Percentiles rank a stretch among this genome's conserved stretches.
Evolutionary conservation across 768 basidiomycete species (phyloP).

Genomic region (Leucogyrophana mollusca): DNA sequence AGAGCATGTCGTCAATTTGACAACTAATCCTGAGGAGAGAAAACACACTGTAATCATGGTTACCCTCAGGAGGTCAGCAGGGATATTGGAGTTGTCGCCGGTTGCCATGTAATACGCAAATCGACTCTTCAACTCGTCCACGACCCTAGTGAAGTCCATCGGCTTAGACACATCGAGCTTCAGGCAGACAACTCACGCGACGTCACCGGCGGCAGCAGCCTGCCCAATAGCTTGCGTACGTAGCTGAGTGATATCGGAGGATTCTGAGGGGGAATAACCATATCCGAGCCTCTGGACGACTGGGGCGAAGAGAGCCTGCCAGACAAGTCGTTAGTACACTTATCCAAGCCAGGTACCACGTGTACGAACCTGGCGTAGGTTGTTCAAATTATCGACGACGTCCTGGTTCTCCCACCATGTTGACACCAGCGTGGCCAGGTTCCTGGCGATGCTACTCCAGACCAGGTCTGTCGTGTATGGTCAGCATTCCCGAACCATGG

Average conservation of each 20-base stretch:
- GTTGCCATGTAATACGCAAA: slow-evolving; percentile 72
- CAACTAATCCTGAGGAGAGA: not conserved
- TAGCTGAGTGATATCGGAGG: slow-evolving; percentile 65
- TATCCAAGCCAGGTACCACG: not conserved
- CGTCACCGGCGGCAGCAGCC: slow-evolving; percentile 48
- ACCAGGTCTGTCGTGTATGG: slow-evolving; percentile 61
- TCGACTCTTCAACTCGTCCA: slow-evolving; percentile 67
- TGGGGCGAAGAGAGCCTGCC: slow-evolving; percentile 66
- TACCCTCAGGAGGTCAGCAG: slow-evolving; percentile 68
- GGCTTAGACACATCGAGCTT: not conserved
- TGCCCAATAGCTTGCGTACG: slow-evolving; percentile 70
- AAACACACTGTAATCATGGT: slow-evolving; percentile 51
- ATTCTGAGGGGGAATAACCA: slow-evolving; percentile 65
- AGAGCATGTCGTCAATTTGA: slow-evolving; percentile 6
- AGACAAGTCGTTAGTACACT: not conserved
- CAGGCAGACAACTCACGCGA: slow-evolving; percentile 23
- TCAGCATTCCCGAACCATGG: too few relatives aligned
- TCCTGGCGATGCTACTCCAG: slow-evolving; percentile 68
- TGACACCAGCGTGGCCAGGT: slow-evolving; percentile 50
- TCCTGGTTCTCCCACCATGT: slow-evolving; percentile 84
- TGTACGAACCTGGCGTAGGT: slow-evolving; percentile 55
- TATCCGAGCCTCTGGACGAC: slow-evolving; percentile 79
- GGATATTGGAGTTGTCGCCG: slow-evolving; percentile 75
- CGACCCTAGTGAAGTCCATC: slow-evolving; percentile 46
- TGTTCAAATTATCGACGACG: slow-evolving; percentile 52